Base-by-base conservation (phyloP, 1,139 yeast species). In the Candida tetrigidarum region DNA sequence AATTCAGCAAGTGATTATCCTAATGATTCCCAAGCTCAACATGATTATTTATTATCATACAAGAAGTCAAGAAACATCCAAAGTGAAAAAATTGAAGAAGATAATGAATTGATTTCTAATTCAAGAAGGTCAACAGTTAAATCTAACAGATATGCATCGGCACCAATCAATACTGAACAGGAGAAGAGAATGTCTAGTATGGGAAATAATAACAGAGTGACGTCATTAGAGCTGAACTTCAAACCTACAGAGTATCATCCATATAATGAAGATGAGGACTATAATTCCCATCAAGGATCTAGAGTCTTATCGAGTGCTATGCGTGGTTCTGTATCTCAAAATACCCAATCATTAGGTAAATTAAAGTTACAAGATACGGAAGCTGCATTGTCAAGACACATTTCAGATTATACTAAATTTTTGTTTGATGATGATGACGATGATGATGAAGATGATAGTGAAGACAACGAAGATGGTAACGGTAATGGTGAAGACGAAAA, bases 111-210 rank as follows among this genome's bases (percentile, higher is more conserved):
- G 39, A 48, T 69, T 34, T 53, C 59, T 26, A 63, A 62, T 38
- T 62, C 74, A 10, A 59, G 77, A 49, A 61, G 55, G 37, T 62
- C 70, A 12, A 66, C 72, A 5, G 51, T 69, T 29, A 69, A 64
- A 51, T 65, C 74, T 5, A 70, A 59, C 45, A 58, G 78, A 42
- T 68, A 59, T 42, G 64, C 75, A 6, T 70, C 76, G 15, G 69
- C 67, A 7, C 78, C 78, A 4, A 48, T 50, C 19, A 37, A 41
- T 44, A 30, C 37, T 47, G 27, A 22, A 45, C 29, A 39, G 39
- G 39, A 41, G 18, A 12, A 27, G 22, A n/a, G 15, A 28, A 23
- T 18, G 29, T 23, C 16, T 8, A 29, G 27, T 5, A 23, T 33
- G 16, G 39, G 22, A 9, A 12, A 12, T 3, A 33, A 33, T 19